Percentiles rank a stretch among this genome's conserved stretches.
Evolutionary conservation across 306 rosid species (phyloP).

Genomic region (Canavalia gladiata): DNA sequence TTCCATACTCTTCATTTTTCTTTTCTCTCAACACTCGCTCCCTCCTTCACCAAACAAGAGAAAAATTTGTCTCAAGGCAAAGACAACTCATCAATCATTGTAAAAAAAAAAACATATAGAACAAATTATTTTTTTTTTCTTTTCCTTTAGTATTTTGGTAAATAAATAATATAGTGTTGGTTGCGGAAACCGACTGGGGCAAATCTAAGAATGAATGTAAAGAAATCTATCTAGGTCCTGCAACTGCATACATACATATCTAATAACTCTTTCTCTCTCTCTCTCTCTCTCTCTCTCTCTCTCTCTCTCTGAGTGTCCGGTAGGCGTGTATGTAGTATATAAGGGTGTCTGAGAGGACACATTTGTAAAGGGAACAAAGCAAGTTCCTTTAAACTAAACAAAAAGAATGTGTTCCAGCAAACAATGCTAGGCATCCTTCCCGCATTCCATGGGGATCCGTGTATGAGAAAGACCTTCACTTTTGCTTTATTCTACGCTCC

Average conservation of each 20-base stretch:
- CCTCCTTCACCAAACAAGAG: conserved; percentile 37
- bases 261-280: conserved; percentile 25
- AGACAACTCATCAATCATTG: conserved; percentile 67
- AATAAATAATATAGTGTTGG: conserved; percentile 48
- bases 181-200: conserved; percentile 47
- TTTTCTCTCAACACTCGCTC: conserved; percentile 42
- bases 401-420: conserved; percentile 79
- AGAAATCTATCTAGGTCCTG: conserved; percentile 54
- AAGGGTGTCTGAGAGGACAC: conserved; percentile 50
- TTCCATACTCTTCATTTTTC: conserved; percentile 66
- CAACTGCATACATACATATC: conserved; percentile 52
- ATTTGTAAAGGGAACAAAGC: conserved; percentile 62
- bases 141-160: neutral
- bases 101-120: no score
- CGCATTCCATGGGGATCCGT: conserved; percentile 85
- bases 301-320: neutral
- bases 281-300: neutral
- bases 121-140: no score
- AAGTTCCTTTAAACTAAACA: conserved; percentile 75
- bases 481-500: conserved; percentile 63
- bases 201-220: conserved; percentile 53
- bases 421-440: conserved; percentile 66
- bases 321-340: conserved; percentile 21
- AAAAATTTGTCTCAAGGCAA: conserved; percentile 46
- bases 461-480: conserved; percentile 79